These are phyloP conservation scores for Vicia villosa DNA, from an alignment of 306 rosid species.

Conservation along the genomic window DNA sequence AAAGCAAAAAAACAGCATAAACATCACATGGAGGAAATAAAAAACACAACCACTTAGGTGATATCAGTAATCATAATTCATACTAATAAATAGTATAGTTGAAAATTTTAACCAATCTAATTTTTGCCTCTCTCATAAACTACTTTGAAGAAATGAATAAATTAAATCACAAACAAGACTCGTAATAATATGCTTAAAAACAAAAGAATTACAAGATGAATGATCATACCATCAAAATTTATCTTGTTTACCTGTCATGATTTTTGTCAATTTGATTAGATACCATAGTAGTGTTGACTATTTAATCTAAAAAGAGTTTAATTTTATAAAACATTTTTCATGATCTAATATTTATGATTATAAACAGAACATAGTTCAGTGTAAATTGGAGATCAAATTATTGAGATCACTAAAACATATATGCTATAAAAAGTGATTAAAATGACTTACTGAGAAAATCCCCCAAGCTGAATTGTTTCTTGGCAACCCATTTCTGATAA, in stretches of 20 bases:
- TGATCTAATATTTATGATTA: background rate
- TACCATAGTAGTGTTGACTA: background rate
- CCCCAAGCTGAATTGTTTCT: slow-evolving; percentile 74
- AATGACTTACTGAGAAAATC: slow-evolving; percentile 77
- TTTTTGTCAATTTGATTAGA: no score
- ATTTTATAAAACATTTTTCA: background rate
- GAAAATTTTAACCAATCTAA: slow-evolving; percentile 6
- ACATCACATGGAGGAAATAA: background rate
- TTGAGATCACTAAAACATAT: slow-evolving; percentile 4
- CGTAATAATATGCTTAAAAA: no score
- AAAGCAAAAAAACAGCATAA: background rate
- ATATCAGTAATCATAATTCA: background rate
- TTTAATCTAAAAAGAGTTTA: background rate
- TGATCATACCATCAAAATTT: no score
- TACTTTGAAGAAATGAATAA: no score
- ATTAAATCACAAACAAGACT: no score
- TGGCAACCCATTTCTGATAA: slow-evolving; percentile 77
- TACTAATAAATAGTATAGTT: background rate
- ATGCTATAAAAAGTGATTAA: slow-evolving; percentile 11
- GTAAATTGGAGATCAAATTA: slow-evolving; percentile 28
- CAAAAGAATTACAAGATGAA: no score
- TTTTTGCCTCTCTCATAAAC: slow-evolving; percentile 5
- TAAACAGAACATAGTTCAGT: background rate
- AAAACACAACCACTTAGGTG: background rate
- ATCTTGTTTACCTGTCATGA: no score